These are phyloP conservation scores for Stevia rebaudiana DNA, from an alignment of 140 eudicot species.

Conservation along the genomic window DNA sequence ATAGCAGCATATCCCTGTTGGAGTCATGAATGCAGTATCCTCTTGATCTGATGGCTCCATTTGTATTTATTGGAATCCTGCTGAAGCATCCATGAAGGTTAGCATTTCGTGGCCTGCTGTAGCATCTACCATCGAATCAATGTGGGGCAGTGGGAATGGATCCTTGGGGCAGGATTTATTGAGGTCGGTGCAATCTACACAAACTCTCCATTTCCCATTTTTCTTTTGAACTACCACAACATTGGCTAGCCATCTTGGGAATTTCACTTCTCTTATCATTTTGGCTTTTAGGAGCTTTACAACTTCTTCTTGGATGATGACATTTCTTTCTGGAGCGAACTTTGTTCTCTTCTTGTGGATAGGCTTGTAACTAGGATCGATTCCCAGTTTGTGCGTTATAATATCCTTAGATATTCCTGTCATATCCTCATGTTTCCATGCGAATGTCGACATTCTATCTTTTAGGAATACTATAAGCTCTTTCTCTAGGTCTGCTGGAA, in stretches of 20 bases:
- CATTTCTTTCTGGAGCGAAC: not conserved
- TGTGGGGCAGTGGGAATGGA: not conserved
- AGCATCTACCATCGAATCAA: not conserved
- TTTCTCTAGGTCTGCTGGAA: too few species aligned
- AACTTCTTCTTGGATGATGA: not conserved
- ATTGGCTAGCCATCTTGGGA: not conserved
- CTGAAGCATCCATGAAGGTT: not conserved
- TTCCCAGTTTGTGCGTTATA: too few species aligned
- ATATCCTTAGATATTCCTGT: too few species aligned
- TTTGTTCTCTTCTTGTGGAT: too few species aligned
- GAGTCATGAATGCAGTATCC: not conserved
- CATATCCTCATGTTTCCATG: too few species aligned
- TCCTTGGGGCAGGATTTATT: not conserved
- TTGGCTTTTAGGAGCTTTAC: not conserved
- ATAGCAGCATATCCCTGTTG: not conserved
- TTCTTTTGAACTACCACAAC: not conserved
- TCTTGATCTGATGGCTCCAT: not conserved
- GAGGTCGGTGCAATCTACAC: not conserved
- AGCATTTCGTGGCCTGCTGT: not conserved
- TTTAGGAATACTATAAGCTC: too few species aligned
- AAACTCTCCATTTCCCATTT: not conserved
- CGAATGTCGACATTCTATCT: too few species aligned
- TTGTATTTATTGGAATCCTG: not conserved
- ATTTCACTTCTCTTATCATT: too few species aligned
- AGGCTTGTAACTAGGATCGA: too few species aligned